phyloP scores from a whole-genome alignment of 225 moss, liverwort and hornwort species.

The Pseudoscleropodium purum region DNA sequence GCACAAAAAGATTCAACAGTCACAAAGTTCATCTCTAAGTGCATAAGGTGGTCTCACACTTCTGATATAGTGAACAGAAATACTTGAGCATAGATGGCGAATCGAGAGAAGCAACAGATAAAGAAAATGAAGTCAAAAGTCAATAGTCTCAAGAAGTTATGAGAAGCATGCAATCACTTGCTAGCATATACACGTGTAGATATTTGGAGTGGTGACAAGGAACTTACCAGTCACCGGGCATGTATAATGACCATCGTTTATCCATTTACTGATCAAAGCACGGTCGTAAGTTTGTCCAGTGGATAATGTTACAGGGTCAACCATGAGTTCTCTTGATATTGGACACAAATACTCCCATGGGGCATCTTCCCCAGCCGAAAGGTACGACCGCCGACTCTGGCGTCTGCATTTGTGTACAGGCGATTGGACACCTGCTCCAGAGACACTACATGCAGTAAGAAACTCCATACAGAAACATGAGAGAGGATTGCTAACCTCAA shows the following conservation, averaged over 20 bases:
- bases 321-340: constrained; percentile 44
- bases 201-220: not conserved
- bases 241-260: constrained; percentile 40
- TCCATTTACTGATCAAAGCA: constrained; percentile 36
- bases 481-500: not conserved
- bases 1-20: not conserved
- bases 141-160: not conserved
- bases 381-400: constrained; percentile 25
- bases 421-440: constrained; percentile 24
- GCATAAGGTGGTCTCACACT: not conserved
- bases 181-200: not conserved
- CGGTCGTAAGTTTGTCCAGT: constrained; percentile 57
- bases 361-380: constrained; percentile 27
- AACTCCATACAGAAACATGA: not conserved
- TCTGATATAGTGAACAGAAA: not conserved
- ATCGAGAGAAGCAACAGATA: not conserved
- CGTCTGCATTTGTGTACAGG: constrained; percentile 28
- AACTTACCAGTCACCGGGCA: constrained; percentile 40
- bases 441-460: not conserved
- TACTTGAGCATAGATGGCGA: not conserved
- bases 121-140: not conserved
- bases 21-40: not conserved
- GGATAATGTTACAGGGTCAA: constrained; percentile 38
- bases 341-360: constrained; percentile 57
- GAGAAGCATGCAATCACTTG: not conserved